phyloP scores from a whole-genome alignment of 139 green algal genomes.

The Astrephomene gubernaculifera region DNA sequence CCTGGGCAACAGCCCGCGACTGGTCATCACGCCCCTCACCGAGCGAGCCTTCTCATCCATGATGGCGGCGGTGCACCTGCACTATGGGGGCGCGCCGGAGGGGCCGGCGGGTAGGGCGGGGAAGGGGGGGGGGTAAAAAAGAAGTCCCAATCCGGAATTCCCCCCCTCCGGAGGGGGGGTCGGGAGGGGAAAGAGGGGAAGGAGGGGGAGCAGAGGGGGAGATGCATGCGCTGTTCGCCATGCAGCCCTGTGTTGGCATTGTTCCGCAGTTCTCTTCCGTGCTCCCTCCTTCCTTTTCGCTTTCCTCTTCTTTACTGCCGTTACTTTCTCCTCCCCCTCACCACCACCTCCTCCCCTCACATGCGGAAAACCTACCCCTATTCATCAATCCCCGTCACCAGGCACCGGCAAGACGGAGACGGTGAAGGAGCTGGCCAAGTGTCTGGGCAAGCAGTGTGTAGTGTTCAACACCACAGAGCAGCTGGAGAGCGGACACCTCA shows the following conservation, averaged over 20 bases:
- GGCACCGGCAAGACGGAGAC: conserved; percentile 89
- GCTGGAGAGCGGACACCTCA: conserved; percentile 57
- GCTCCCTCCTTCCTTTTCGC: background rate
- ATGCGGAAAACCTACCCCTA: no score
- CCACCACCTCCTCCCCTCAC: conserved; percentile 1
- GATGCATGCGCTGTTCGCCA: no score
- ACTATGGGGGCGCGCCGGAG: conserved; percentile 68
- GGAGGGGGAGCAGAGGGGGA: no score
- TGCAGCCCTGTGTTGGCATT: no score
- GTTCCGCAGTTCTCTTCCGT: background rate
- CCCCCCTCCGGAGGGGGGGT: no score
- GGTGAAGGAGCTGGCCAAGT: conserved; percentile 81
- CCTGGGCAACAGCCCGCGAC: conserved; percentile 75
- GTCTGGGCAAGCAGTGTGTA: conserved; percentile 81
- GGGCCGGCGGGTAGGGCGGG: conserved; percentile 45
- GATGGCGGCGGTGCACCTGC: conserved; percentile 65
- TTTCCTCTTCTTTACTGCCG: no score
- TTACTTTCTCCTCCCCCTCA: no score
- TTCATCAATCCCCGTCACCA: conserved; percentile 49
- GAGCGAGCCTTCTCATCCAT: conserved; percentile 64
- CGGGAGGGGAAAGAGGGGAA: no score
- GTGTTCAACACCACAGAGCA: conserved; percentile 82
- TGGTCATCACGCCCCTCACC: conserved; percentile 84
- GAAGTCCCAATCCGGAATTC: no score
- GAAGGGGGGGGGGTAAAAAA: background rate